Evolutionary conservation across 345 rosid genomes (phyloP), one percentile per base, ranked within the genome.

Genomic region (Citrus medica): DNA sequence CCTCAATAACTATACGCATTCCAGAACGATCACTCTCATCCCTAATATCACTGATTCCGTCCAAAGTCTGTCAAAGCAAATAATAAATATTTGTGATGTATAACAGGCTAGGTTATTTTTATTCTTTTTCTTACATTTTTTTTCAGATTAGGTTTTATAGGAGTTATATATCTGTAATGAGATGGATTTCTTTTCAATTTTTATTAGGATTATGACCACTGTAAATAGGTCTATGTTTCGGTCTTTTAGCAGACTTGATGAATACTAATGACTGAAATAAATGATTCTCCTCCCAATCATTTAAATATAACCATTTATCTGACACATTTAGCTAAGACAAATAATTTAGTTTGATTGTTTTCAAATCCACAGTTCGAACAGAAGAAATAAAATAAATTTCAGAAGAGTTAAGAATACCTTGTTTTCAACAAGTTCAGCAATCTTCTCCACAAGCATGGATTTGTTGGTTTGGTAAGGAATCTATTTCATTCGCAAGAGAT

Each of bases 21-120:
- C 99, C 99, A 78, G 89, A 78, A 33, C 98, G 94, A 76, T 95
- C 98, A 84, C 99, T 95, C 84, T 95, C 99, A 82, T 95, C 99
- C 27, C 99, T 94, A 69, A 95, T 95, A 84, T 93, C 99, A 85
- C 87, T 90, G 42, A 95, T 89, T 66, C 99, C 99, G 79, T 95
- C 99, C 78, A 95, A 86, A 81, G 73, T 90, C 99, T 95, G 89
- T 60, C 75, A 58, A 80, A 46, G 51, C 14, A 13, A 46, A 46
- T 13, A 42, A 42, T 42, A 46, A 46, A 46, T 46, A 46, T 12
- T 42, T 46, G 17, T 46, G 51, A 46, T 46, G 51, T 46, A 46
- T 2, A 46, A 13, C 16, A 13, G 51, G 51, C 17, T 46, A 13
- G 51, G 51, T 46, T 12, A 46, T 13, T 46, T 2, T 46, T 46